Base-by-base conservation (phyloP, 768 basidiomycete genomes). In the Lactarius psammicola region DNA sequence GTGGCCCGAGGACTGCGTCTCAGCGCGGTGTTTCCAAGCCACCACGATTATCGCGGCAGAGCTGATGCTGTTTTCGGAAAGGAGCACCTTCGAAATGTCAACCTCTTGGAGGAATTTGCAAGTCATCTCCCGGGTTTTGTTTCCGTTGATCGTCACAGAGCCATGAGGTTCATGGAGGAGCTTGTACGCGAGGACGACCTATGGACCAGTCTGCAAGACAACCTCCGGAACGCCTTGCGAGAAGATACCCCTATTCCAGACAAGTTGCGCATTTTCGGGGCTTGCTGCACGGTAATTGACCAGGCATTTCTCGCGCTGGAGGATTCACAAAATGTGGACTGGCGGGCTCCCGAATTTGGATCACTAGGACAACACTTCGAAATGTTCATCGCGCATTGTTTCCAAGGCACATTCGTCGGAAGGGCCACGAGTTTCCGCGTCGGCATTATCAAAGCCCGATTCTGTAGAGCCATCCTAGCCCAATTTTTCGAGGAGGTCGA, bases 81-180 rank as follows among this genome's bases (percentile, higher is more conserved):
- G 44, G 63, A 51, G 26, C 56, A 63, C 34, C 36, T 63, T 34
- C 44, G 34, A 0, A 30, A 63, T 20, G 36, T 26, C 20, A 46
- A 63, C 13, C 63, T 63, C 4, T 31, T 63, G 44, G 18, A 51
- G 10, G 36, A 23, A 49, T 63, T 63, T 23, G 23, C 56, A 18
- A n/a, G 18, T 11, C n/a, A 23, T 15, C 34, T 63, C 18, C 63
- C 63, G 1, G 4, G 6, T 20, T 58, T 38, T 20, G 23, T 63
- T 28, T 26, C 3, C 23, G 33, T 26, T 34, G 38, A 15, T 38
- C 11, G 15, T 20, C 1, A 26, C 46, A 11, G 23, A 26, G n/a
- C 26, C 15, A 49, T 20, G 20, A 26, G 7, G 46, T 38, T 34
- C 36, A 38, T 38, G 36, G 36, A 38, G 13, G 36, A 15, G 3